A percentile compares a stretch with the other conserved stretches of the same genome.
phyloP scores from a whole-genome alignment of 2,329 filamentous ascomycete species.

The Pyrenophora teres region DNA sequence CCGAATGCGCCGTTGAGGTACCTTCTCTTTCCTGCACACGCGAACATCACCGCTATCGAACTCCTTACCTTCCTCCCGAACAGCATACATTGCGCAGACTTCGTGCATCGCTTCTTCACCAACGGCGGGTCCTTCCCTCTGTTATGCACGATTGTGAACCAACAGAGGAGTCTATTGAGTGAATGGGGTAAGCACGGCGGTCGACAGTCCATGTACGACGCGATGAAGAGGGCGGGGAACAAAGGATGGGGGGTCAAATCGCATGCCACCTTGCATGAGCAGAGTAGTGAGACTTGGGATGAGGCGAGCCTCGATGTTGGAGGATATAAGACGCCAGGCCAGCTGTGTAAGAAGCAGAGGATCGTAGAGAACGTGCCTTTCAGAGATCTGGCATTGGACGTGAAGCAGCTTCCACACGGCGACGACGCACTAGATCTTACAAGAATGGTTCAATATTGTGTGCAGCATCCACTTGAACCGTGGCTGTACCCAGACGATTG shows the following conservation, averaged over 20 bases:
- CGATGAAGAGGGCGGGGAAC: constrained; percentile 26
- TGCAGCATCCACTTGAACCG: constrained; percentile 17
- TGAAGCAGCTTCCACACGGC: constrained; percentile 22
- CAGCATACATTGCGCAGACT: constrained; percentile 23
- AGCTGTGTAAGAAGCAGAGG: neutral
- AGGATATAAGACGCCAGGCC: constrained; percentile 3
- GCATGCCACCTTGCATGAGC: constrained; percentile 15
- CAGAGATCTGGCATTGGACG: constrained; percentile 19
- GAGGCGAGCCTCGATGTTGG: constrained; percentile 6
- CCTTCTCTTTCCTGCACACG: constrained; percentile 21
- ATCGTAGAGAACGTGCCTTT: constrained; percentile 16
- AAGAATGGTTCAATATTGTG: constrained; percentile 26
- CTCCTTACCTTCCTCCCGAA: constrained; percentile 31
- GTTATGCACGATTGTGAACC: constrained; percentile 24
- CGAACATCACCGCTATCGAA: constrained; percentile 31
- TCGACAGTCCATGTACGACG: constrained; percentile 19
- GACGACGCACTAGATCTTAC: constrained; percentile 33
- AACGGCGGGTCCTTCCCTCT: constrained; percentile 20
- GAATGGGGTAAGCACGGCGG: constrained; percentile 15
- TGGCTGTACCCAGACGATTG: constrained; percentile 32
- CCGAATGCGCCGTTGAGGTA: constrained; percentile 11
- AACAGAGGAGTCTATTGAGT: constrained; percentile 15
- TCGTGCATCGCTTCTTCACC: constrained; percentile 29
- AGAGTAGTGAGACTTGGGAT: constrained; percentile 13
- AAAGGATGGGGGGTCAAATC: constrained; percentile 21